Evolutionary conservation across 306 rosid species (phyloP).

Genomic region (Glycine soja): DNA sequence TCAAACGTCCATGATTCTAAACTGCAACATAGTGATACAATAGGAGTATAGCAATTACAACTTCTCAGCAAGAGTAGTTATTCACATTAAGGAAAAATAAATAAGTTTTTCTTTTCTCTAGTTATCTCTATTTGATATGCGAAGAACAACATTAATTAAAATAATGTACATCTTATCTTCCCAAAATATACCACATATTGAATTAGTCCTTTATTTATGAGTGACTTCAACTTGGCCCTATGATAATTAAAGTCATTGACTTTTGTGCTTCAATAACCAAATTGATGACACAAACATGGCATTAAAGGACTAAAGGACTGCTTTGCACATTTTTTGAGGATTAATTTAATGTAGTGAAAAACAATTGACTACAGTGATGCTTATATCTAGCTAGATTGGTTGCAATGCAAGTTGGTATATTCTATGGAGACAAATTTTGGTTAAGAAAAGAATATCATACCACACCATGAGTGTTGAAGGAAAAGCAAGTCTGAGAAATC

Average conservation of each 20-base stretch:
- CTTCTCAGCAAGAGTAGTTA: background rate
- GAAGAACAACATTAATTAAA: background rate
- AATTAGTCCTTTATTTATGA: background rate
- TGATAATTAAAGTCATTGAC: background rate
- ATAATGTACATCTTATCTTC: background rate
- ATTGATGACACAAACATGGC: background rate
- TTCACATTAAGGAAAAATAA: conserved; percentile 9
- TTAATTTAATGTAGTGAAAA: background rate
- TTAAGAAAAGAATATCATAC: conserved; percentile 29
- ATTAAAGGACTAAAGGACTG: background rate
- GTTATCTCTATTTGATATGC: too few species aligned
- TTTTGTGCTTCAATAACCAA: background rate
- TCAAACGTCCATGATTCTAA: conserved; percentile 75
- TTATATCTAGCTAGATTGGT: background rate
- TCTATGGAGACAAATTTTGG: background rate
- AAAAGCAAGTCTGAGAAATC: conserved; percentile 63
- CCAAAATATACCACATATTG: background rate
- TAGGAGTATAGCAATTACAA: conserved; percentile 18
- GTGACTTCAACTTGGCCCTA: background rate
- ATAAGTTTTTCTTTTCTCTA: background rate
- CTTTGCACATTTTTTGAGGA: background rate
- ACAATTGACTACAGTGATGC: background rate
- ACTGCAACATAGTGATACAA: conserved; percentile 49
- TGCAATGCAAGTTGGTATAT: background rate
- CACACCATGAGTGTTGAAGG: conserved; percentile 73